These are phyloP conservation scores for Boletus reticulatus DNA, from an alignment of 768 basidiomycete species.

Conservation along the genomic window DNA sequence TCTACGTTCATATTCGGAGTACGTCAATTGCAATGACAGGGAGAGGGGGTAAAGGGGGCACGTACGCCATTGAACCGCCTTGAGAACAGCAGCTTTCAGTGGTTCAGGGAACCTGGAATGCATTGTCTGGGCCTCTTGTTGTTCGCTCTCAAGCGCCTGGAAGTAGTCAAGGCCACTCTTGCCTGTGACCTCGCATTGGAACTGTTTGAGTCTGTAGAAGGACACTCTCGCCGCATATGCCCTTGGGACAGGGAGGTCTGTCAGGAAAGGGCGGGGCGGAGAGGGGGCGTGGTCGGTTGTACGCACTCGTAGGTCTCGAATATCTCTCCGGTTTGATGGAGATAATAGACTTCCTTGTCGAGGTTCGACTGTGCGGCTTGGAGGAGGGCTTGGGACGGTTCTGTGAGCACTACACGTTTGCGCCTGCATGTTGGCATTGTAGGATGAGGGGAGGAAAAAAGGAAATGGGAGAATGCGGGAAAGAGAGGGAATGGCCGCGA, in stretches of 20 bases:
- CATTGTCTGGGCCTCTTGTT: conserved; percentile 82
- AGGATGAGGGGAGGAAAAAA: conserved; percentile 42
- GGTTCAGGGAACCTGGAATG: conserved; percentile 91
- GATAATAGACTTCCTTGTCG: conserved; percentile 81
- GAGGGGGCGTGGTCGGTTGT: conserved; percentile 20
- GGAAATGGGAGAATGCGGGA: conserved; percentile 51
- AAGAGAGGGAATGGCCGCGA: conserved; percentile 54
- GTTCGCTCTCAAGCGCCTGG: conserved; percentile 89
- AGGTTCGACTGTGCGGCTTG: conserved; percentile 62
- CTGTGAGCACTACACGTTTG: conserved; percentile 86
- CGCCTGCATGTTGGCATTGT: conserved; percentile 85
- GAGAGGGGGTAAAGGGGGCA: conserved; percentile 31
- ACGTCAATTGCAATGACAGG: conserved; percentile 13
- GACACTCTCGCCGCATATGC: conserved; percentile 91
- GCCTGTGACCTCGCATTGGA: conserved; percentile 96
- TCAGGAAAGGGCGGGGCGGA: conserved; percentile 20
- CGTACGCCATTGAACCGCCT: conserved; percentile 96
- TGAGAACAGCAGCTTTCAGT: conserved; percentile 88
- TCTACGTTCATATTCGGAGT: conserved; percentile 47
- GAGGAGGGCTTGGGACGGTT: conserved; percentile 71
- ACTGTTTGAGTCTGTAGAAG: conserved; percentile 91
- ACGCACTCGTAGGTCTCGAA: conserved; percentile 94
- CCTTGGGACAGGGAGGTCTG: conserved; percentile 29
- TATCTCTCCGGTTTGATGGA: conserved; percentile 94
- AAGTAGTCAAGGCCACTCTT: conserved; percentile 94